Base-by-base conservation (phyloP, 257 asterid genomes). In the Nicotiana tabacum region DNA sequence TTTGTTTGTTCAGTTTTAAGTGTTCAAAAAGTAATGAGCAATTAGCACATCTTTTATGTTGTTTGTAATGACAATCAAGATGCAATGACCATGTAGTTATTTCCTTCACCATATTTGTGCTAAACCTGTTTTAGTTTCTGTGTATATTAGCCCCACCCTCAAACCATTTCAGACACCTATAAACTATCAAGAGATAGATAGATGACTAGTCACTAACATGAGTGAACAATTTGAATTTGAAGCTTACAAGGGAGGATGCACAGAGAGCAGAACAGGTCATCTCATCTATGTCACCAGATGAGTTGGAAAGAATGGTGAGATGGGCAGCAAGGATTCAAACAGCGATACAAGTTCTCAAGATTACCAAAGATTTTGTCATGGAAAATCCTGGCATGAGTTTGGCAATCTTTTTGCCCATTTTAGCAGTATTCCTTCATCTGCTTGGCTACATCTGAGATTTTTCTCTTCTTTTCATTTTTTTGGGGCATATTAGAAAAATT, bases 291-390 rank as follows among this genome's bases (percentile, higher is more conserved):
- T 76, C 64, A 16, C 27, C 64, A 27, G 64, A 76, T 76, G 80
- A 76, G 27, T 76, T 76, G 64, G 80, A 76, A 76, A 15, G 64
- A 76, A 27, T 76, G 64, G 29, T 76, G 80, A 76, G 80, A 76
- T 76, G 80, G 80, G 80, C 80, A 76, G 80, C 80, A 76, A 76
- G 80, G 80, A 51, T 76, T 76, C 80, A 51, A 51, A 76, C 64
- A 6, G 80, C 46, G 29, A 51, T 15, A 76, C 27, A 76, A 51
- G 29, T 48, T 27, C 6, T 76, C 80, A 76, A 76, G 80, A 76
- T 76, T 15, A 51, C 80, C 17, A 76, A 51, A 76, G 80, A 76
- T 76, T 76, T 76, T 76, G 64, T 76, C 80, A 15, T 76, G 9
- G 64, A 13, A 76, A 15, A 51, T 76, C 80, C 80, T 3, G 80